Evolutionary conservation across 2,329 filamentous ascomycete species (phyloP).

Genomic region (Achaetomium macrosporum): DNA sequence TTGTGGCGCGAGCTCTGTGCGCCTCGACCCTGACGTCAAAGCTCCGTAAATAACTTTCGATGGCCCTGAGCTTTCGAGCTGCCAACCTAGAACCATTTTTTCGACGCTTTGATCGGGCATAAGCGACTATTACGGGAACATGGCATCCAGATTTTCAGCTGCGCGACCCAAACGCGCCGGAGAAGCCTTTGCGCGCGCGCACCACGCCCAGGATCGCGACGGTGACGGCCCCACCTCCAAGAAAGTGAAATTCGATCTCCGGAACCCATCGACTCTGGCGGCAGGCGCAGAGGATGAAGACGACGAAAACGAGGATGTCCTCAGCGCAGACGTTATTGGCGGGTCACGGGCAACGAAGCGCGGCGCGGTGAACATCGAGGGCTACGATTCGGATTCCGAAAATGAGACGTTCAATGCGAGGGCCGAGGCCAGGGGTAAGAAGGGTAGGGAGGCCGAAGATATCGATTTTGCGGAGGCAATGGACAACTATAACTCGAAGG

Average conservation of each 20-base stretch:
- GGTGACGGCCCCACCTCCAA: conserved; percentile 40
- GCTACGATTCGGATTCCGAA: conserved; percentile 90
- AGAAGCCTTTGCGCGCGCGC: conserved; percentile 71
- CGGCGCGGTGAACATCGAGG: conserved; percentile 91
- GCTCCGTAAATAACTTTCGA: not conserved
- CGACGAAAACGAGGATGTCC: conserved; percentile 52
- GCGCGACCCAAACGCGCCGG: conserved; percentile 77
- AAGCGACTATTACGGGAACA: not conserved
- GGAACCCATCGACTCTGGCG: conserved; percentile 88
- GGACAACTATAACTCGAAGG: conserved; percentile 45
- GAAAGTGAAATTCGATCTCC: conserved; percentile 86
- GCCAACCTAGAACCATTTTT: not conserved
- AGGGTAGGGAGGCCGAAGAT: conserved; percentile 29
- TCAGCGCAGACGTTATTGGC: conserved; percentile 91
- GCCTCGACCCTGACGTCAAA: conserved; percentile 16
- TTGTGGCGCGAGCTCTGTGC: conserved; percentile 8
- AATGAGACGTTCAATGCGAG: conserved; percentile 83
- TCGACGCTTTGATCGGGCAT: not conserved
- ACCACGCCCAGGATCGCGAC: conserved; percentile 52
- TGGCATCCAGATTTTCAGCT: conserved; percentile 49
- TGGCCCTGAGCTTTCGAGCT: not conserved
- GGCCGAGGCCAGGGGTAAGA: conserved; percentile 52
- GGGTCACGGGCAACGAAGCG: conserved; percentile 74
- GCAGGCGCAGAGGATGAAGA: conserved; percentile 65
- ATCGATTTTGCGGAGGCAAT: conserved; percentile 47